Evolutionary conservation across 345 rosid genomes (phyloP), one percentile per base, ranked within the genome.

Genomic region (Balakata baccata): DNA sequence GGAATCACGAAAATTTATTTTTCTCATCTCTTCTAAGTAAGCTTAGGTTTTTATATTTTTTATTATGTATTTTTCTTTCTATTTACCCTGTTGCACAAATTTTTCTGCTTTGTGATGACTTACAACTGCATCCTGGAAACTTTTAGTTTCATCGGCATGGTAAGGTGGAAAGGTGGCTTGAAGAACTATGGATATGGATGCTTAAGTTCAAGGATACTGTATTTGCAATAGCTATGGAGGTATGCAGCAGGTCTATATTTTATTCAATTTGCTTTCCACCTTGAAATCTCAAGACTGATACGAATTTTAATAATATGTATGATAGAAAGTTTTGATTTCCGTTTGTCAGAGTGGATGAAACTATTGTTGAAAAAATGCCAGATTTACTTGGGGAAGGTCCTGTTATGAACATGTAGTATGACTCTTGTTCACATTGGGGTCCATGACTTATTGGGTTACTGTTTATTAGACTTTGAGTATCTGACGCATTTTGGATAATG

Each of bases 141-240:
- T 78, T 81, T 23, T 81, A 94, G 95, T 84, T 85, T 80, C 89
- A 75, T 50, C 85, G 67, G 77, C 82, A 51, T 64, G 88, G 92
- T 72, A 87, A 91, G 79, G 89, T 95, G 79, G 93, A 91, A 57
- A 77, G 85, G 66, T 89, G 93, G 94, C 81, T 85, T 23, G 90
- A 87, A 78, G 96, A 92, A 76, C 83, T 95, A 75, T 95, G 98
- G 98, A 71, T 81, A 68, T 89, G 91, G 92, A 86, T 89, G 89
- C 78, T 85, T 75, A 87, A 89, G 82, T 91, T 91, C 85, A 95
- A 93, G 79, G 97, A 91, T 80, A 63, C 75, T 56, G 88, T 91
- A 39, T 85, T 87, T 79, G 77, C 87, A 39, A 78, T 83, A 71
- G 89, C 89, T 43, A 66, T 91, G 76, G 94, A 89, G 94, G 99